Percentiles rank a stretch among this genome's conserved stretches.
Conservation (phyloP, 305 asterid species). For the Striga hermonthica region DNA sequence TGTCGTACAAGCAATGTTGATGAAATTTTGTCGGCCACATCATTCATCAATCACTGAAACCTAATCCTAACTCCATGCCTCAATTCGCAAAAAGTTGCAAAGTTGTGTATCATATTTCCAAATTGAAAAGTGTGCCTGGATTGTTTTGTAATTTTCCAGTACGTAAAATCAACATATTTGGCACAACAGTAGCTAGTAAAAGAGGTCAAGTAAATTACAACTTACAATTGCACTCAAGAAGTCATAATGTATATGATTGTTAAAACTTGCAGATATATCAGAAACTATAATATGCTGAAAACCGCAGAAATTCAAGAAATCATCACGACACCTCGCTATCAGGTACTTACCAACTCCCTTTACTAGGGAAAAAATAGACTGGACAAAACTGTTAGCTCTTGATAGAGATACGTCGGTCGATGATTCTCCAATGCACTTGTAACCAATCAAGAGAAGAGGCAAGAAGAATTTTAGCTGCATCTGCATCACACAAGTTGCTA, state of each 20-base stretch:
- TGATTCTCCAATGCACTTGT: slow-evolving; percentile 78
- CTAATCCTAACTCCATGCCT: too few species aligned
- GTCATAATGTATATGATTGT: too few species aligned
- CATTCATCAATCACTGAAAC: too few species aligned
- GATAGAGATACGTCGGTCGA: slow-evolving; percentile 63
- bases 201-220: neutral
- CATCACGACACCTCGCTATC: slow-evolving; percentile 15
- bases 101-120: too few species aligned
- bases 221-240: too few species aligned
- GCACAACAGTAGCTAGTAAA: slow-evolving; percentile 2
- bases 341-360: slow-evolving; percentile 59
- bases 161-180: slow-evolving; percentile 8
- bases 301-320: slow-evolving; percentile 15
- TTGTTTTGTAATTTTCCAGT: too few species aligned
- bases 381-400: slow-evolving; percentile 56
- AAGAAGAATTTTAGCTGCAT: slow-evolving; percentile 61
- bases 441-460: slow-evolving; percentile 71
- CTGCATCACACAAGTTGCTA: slow-evolving; percentile 43
- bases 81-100: too few species aligned
- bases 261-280: neutral
- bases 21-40: too few species aligned
- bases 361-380: slow-evolving; percentile 51
- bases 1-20: too few species aligned
- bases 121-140: too few species aligned
- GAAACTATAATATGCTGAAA: slow-evolving; percentile 1